These are phyloP conservation scores for Phytopythium kandeliae DNA, from an alignment of 352 stramenopile genomes.

Conservation along the genomic window DNA sequence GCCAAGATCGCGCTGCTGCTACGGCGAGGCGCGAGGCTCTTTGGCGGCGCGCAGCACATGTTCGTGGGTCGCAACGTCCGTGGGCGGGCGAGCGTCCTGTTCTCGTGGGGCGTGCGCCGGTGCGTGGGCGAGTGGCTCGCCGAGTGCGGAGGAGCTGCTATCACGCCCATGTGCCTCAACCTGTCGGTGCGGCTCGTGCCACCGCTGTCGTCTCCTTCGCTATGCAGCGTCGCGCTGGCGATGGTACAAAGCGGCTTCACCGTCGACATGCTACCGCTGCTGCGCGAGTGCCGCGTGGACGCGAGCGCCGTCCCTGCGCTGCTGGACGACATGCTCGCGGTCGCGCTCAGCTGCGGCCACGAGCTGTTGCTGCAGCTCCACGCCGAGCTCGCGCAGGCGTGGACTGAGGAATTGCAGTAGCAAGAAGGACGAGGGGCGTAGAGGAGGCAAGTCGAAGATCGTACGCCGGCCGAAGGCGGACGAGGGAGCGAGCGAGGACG, in stretches of 20 bases:
- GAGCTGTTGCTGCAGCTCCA: slow-evolving; percentile 10
- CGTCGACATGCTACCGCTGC: slow-evolving; percentile 12
- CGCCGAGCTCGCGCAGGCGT: slow-evolving; percentile 9
- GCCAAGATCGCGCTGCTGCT: slow-evolving; percentile 7
- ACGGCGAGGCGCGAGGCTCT: slow-evolving; percentile 10
- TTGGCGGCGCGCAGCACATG: slow-evolving; percentile 2
- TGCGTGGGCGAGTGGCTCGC: slow-evolving; percentile 7
- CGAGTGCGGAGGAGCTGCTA: slow-evolving; percentile 4
- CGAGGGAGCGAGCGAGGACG: not conserved
- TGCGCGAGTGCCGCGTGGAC: slow-evolving; percentile 12
- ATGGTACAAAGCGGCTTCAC: slow-evolving; percentile 12
- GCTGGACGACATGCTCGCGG: slow-evolving; percentile 9
- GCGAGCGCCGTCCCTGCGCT: slow-evolving; percentile 5
- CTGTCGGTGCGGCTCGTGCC: slow-evolving; percentile 4
- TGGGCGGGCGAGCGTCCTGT: not conserved
- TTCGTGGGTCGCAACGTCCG: not conserved
- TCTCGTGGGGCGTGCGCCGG: slow-evolving; percentile 12
- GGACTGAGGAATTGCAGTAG: not conserved
- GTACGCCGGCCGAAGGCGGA: not conserved
- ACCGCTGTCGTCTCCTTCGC: not conserved
- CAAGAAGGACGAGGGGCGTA: not conserved
- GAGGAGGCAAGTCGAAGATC: not conserved
- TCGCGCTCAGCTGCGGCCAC: slow-evolving; percentile 3
- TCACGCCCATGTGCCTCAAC: slow-evolving; percentile 14
- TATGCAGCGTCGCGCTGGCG: slow-evolving; percentile 6